phyloP scores from a whole-genome alignment of 257 asterid species.

The Handroanthus guayacan region DNA sequence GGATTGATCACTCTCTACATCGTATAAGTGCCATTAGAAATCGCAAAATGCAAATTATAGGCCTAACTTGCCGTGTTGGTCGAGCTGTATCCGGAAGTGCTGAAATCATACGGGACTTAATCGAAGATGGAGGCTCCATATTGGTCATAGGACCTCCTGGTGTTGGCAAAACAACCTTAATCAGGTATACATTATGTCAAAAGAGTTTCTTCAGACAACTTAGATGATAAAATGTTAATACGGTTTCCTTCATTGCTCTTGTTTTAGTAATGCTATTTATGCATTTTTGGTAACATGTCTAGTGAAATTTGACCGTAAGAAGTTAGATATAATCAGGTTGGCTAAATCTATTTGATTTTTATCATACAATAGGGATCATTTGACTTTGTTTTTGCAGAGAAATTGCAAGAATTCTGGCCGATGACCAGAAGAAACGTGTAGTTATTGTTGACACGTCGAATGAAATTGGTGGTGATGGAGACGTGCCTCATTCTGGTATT shows the following conservation, averaged over 20 bases:
- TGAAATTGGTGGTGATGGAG: slow-evolving; percentile 99
- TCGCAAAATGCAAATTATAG: slow-evolving; percentile 91
- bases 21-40: slow-evolving; percentile 98
- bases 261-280: neutral
- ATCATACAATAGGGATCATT: slow-evolving; percentile 6
- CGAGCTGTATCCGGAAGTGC: slow-evolving; percentile 99
- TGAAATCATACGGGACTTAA: slow-evolving; percentile 85
- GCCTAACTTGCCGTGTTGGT: slow-evolving; percentile 98
- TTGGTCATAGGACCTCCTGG: slow-evolving; percentile 99
- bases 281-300: slow-evolving; percentile 3
- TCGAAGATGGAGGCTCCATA: slow-evolving; percentile 90
- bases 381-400: slow-evolving; percentile 59
- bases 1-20: slow-evolving; percentile 86
- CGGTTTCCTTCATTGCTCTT: slow-evolving; percentile 6
- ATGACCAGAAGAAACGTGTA: slow-evolving; percentile 88
- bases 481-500: slow-evolving; percentile 95
- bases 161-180: slow-evolving; percentile 96
- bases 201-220: neutral
- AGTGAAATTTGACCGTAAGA: neutral
- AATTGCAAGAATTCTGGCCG: slow-evolving; percentile 94
- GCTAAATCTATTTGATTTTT: neutral
- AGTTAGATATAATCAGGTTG: slow-evolving; percentile 9
- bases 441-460: slow-evolving; percentile 96
- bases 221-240: neutral
- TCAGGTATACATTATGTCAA: slow-evolving; percentile 58